These are phyloP conservation scores for Lithospermum erythrorhizon DNA, from an alignment of 257 asterid genomes.

Conservation along the genomic window DNA sequence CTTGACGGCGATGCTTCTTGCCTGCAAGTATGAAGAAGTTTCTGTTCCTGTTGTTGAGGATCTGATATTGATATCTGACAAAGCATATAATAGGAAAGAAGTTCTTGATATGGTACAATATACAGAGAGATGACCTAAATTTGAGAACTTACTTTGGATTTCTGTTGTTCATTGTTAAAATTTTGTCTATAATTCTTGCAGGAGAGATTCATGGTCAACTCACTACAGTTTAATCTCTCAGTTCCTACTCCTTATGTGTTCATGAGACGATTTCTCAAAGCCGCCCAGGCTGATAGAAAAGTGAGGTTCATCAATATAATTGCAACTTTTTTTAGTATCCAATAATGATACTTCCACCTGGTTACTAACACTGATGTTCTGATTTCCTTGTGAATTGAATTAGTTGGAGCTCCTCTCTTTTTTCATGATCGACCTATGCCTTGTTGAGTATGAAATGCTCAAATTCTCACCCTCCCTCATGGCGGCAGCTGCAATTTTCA, in stretches of 20 bases:
- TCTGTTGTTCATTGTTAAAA: neutral
- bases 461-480: constrained; percentile 62
- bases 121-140: neutral
- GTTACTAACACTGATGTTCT: constrained; percentile 1
- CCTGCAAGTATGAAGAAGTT: constrained; percentile 95
- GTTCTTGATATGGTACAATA: constrained; percentile 68
- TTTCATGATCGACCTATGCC: constrained; percentile 72
- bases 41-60: constrained; percentile 94
- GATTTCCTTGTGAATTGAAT: constrained; percentile 11
- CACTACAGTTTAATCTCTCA: constrained; percentile 66
- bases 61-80: constrained; percentile 73
- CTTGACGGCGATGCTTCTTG: constrained; percentile 81
- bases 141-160: neutral
- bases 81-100: constrained; percentile 66
- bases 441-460: constrained; percentile 77
- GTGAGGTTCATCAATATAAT: constrained; percentile 19
- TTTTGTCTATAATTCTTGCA: constrained; percentile 15
- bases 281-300: constrained; percentile 63
- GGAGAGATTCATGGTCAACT: constrained; percentile 76
- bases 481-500: constrained; percentile 87
- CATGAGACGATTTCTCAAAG: constrained; percentile 78
- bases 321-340: neutral
- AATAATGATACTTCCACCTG: neutral
- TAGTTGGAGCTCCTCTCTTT: constrained; percentile 70
- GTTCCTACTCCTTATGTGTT: constrained; percentile 80